Conservation (phyloP, 495 filamentous ascomycete species). For the Ramalina intermedia region DNA sequence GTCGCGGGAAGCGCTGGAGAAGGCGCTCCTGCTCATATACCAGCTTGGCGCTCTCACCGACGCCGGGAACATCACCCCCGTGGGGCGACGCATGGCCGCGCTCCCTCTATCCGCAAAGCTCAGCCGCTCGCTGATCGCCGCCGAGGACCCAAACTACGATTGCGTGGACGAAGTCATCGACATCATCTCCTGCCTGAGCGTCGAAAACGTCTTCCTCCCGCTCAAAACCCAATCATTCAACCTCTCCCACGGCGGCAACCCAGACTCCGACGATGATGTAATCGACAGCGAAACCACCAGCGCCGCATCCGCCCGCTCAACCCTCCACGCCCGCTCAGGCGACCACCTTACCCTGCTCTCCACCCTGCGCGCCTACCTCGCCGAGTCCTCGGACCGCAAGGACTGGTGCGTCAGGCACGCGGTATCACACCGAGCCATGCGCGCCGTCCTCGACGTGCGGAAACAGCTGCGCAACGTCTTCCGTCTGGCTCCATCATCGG, state of each 20-base stretch:
- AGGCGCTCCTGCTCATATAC: conserved; percentile 68
- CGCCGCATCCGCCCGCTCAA: conserved; percentile 54
- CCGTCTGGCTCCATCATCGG: conserved; percentile 22
- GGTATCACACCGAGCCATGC: conserved; percentile 74
- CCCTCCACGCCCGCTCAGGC: conserved; percentile 68
- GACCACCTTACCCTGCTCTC: conserved; percentile 80
- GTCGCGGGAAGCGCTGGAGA: conserved; percentile 60
- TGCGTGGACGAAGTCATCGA: conserved; percentile 80
- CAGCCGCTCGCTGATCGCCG: conserved; percentile 70
- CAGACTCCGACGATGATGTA: too few relatives aligned
- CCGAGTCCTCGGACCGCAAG: conserved; percentile 57
- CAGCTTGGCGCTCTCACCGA: conserved; percentile 63
- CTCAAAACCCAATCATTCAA: conserved; percentile 16
- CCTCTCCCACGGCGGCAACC: background rate
- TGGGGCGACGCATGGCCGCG: conserved; percentile 62
- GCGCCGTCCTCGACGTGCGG: conserved; percentile 65
- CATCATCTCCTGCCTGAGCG: conserved; percentile 75
- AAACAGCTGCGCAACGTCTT: conserved; percentile 68
- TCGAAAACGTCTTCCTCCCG: conserved; percentile 79
- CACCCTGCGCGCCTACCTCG: conserved; percentile 66
- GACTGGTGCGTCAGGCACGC: conserved; percentile 67
- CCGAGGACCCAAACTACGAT: conserved; percentile 48
- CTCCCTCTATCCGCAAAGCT: conserved; percentile 74
- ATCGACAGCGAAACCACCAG: conserved; percentile 16
- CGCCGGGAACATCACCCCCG: conserved; percentile 54